Percentiles rank a stretch among this genome's conserved stretches.
These are phyloP conservation scores for Neoboletus brunneissimus DNA, from an alignment of 768 basidiomycete genomes.

Conservation along the genomic window DNA sequence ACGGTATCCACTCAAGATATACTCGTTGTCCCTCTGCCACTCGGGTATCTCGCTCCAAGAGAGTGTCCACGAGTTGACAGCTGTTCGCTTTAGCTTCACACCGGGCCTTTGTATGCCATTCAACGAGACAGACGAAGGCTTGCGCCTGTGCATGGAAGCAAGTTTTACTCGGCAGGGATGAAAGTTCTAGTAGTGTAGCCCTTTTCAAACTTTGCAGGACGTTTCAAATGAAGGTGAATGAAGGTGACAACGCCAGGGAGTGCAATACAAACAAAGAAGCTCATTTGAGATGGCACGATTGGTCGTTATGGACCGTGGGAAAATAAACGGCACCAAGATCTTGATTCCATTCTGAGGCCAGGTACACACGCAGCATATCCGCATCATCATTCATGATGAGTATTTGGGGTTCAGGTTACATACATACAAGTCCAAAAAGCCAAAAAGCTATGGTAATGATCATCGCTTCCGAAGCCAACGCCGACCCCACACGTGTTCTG, in stretches of 20 bases:
- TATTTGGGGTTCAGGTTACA: constrained; percentile 17
- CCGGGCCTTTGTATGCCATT: constrained; percentile 9
- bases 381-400: constrained; percentile 7
- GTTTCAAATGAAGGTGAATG: constrained; percentile 6
- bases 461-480: constrained; percentile 24
- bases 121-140: neutral
- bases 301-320: constrained; percentile 12
- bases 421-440: constrained; percentile 8
- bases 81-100: neutral
- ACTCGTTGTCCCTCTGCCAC: constrained; percentile 76
- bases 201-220: neutral
- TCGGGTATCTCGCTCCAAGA: constrained; percentile 59
- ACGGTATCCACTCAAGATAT: constrained; percentile 67
- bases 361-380: constrained; percentile 16
- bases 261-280: neutral
- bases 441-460: constrained; percentile 9
- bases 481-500: constrained; percentile 16
- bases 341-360: constrained; percentile 25
- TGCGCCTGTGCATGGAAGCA: constrained; percentile 18
- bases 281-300: neutral
- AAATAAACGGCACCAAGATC: constrained; percentile 15
- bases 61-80: constrained; percentile 28
- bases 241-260: neutral
- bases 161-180: neutral
- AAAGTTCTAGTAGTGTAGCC: neutral